Conservation (phyloP, 306 rosid genomes). For the cucumber (Cucumis sativus) region DNA sequence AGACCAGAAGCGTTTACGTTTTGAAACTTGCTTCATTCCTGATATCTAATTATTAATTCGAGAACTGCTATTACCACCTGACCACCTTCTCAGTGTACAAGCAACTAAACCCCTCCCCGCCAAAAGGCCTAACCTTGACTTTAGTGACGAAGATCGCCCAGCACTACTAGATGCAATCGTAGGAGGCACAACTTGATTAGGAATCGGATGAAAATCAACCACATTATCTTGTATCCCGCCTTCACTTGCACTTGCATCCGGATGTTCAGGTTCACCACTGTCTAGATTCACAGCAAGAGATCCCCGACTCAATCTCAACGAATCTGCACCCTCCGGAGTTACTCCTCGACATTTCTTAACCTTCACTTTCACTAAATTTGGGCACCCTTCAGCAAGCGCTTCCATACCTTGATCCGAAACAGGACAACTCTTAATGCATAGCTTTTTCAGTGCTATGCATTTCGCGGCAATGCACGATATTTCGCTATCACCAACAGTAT, state of each 20-base stretch:
- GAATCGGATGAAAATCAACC: slow-evolving; percentile 38
- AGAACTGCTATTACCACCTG: slow-evolving; percentile 43
- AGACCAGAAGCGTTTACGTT: slow-evolving; percentile 2
- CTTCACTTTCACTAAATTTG: slow-evolving; percentile 95
- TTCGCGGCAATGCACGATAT: slow-evolving; percentile 78
- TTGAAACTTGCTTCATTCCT: slow-evolving; percentile 5
- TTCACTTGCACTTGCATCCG: slow-evolving; percentile 76
- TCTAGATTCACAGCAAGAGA: slow-evolving; percentile 78
- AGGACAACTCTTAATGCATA: slow-evolving; percentile 90
- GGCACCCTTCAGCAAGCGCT: slow-evolving; percentile 79
- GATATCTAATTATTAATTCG: slow-evolving; percentile 34
- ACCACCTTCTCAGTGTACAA: slow-evolving; percentile 74
- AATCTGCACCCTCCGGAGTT: slow-evolving; percentile 70
- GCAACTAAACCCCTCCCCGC: slow-evolving; percentile 60
- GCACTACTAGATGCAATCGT: slow-evolving; percentile 36
- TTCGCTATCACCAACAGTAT: slow-evolving; percentile 84
- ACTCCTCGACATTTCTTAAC: slow-evolving; percentile 87
- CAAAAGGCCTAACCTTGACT: slow-evolving; percentile 65
- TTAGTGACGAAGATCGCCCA: slow-evolving; percentile 47
- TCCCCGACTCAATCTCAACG: slow-evolving; percentile 53
- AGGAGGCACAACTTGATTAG: slow-evolving; percentile 21
- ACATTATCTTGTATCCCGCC: slow-evolving; percentile 63
- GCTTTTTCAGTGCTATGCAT: slow-evolving; percentile 84
- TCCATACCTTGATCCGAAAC: slow-evolving; percentile 70
- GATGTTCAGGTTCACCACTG: slow-evolving; percentile 51